Evolutionary conservation across 2,329 filamentous ascomycete species (phyloP), one percentile per base, ranked within the genome.

Genomic region (Pseudogymnoascus sp.): DNA sequence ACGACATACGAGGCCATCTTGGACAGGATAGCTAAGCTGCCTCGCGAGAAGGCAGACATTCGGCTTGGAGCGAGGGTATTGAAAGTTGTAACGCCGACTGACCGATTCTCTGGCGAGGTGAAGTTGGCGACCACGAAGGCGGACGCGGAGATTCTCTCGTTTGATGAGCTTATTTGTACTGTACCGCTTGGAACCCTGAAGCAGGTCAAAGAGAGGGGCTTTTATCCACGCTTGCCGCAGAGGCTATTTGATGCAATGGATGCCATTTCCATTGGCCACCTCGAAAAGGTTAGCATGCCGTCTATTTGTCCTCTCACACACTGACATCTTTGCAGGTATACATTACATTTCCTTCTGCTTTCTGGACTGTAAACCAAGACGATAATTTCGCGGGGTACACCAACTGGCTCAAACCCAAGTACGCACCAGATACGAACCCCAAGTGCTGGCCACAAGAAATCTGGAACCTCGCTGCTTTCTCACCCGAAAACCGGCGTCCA

Each of bases 331-430:
- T 51, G 7, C 8, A 74, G 72, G 70, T 73, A 3, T 74, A 73
- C 68, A 74, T 85, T 16, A 84, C 79, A 3, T 89, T 89, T 69
- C 83, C 86, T 0, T 71, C 69, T 7, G 83, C 86, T 0, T 89
- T 87, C 72, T 89, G 87, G 86, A 75, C 54, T 11, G 60, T 40
- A 29, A 36, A 61, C 1, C 54, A 65, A 36, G 60, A 61, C 3
- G 62, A 68, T 1, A 64, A 68, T 21, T 60, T 68, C n/a, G 66
- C 68, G 0, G 79, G 82, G 51, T 87, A 86, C 73, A 81, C 79
- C 10, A 81, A 86, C 68, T 90, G 85, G 77, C 78, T 85, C 26
- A 72, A 80, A 2, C 87, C 86, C 23, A 69, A 68, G 5, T 89
- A 89, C 73, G 77, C 82, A 1, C 62, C 73, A 0, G 71, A 76